Conservation (phyloP, 208 protist species). For the Spongospora subterranea region DNA sequence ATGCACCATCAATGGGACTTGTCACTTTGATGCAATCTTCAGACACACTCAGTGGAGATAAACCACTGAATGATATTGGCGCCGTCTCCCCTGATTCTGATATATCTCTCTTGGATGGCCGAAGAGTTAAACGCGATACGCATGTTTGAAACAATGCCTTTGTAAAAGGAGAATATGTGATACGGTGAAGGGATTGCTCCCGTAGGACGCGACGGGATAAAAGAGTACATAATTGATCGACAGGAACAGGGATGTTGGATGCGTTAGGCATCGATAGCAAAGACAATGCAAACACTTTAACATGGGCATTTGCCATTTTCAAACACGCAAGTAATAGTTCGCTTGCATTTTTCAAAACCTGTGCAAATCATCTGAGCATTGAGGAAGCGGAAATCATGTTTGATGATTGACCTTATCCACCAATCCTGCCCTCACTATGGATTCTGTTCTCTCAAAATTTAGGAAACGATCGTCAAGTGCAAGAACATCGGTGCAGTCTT, state of each 20-base stretch:
- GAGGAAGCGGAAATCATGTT: neutral
- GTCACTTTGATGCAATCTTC: neutral
- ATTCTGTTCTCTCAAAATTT: neutral
- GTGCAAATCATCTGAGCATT: neutral
- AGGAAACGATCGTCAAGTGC: neutral
- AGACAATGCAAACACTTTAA: neutral
- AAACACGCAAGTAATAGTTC: neutral
- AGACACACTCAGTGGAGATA: conserved; percentile 7
- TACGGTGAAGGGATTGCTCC: neutral
- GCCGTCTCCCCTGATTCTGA: neutral
- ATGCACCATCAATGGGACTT: neutral
- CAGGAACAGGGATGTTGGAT: neutral
- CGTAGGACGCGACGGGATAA: neutral
- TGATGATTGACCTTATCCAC: neutral
- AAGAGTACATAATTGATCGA: neutral
- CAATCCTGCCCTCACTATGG: neutral
- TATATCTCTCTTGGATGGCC: too few relatives aligned
- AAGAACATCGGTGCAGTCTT: conserved; percentile 10
- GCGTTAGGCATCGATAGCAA: neutral
- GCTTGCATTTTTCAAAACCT: neutral
- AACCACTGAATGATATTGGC: neutral
- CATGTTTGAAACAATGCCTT: neutral
- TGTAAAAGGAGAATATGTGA: neutral
- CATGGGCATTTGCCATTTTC: neutral
- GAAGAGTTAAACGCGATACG: neutral